phyloP scores from a whole-genome alignment of 2,329 filamentous ascomycete species.

The Hortaea werneckii region DNA sequence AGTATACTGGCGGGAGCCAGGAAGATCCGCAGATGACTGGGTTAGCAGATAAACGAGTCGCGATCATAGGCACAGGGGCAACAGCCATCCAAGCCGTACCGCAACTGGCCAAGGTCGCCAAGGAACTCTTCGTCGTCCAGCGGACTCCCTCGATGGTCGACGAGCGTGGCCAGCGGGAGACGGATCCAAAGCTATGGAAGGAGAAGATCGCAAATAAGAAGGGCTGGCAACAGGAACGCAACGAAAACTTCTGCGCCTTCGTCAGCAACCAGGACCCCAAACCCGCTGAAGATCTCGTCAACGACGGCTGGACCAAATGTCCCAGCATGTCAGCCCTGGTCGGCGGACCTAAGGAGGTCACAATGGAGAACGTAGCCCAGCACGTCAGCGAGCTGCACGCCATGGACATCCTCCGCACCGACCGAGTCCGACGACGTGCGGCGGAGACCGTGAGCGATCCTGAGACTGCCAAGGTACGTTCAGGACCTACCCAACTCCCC shows the following conservation, averaged over 20 bases:
- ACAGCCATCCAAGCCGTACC: constrained; percentile 34
- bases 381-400: constrained; percentile 30
- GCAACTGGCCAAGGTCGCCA: constrained; percentile 28
- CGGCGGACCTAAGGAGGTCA: constrained; percentile 26
- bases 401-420: constrained; percentile 34
- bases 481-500: background rate
- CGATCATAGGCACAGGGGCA: constrained; percentile 37
- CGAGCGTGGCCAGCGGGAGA: constrained; percentile 26
- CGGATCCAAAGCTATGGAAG: constrained; percentile 34
- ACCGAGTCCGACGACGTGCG: constrained; percentile 38
- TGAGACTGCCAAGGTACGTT: constrained; percentile 22
- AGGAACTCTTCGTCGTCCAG: constrained; percentile 34
- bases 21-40: constrained; percentile 23
- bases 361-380: constrained; percentile 28
- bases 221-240: constrained; percentile 43
- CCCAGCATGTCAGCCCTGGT: constrained; percentile 23
- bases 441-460: constrained; percentile 45
- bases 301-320: constrained; percentile 30
- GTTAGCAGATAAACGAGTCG: constrained; percentile 33
- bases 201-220: constrained; percentile 22
- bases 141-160: constrained; percentile 32
- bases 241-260: constrained; percentile 34
- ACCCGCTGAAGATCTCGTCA: constrained; percentile 35
- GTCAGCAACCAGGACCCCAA: constrained; percentile 26
- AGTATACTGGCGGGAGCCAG: constrained; percentile 29